Evolutionary conservation across 2,329 filamentous ascomycete genomes (phyloP).

Genomic region (Esteya vermicola): DNA sequence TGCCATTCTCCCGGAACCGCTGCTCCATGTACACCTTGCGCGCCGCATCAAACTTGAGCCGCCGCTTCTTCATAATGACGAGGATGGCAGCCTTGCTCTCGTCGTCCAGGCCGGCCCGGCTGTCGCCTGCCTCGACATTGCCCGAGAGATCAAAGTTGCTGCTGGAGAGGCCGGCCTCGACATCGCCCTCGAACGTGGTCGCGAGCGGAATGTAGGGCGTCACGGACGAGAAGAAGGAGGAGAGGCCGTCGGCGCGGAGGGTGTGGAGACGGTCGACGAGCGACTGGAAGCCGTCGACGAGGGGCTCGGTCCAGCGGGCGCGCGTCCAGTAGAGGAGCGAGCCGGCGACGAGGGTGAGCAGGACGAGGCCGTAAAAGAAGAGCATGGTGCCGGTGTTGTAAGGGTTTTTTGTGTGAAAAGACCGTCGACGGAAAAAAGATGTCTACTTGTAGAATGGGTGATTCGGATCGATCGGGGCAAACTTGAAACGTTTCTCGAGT

Average conservation of each 20-base stretch:
- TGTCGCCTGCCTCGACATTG: conserved; percentile 70
- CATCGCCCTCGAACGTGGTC: conserved; percentile 71
- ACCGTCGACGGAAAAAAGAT: too few relatives aligned
- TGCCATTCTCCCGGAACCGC: conserved; percentile 73
- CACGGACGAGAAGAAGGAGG: conserved; percentile 27
- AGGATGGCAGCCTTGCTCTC: conserved; percentile 69
- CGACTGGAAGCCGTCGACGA: conserved; percentile 34
- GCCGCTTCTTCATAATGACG: conserved; percentile 76
- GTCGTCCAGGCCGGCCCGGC: conserved; percentile 67
- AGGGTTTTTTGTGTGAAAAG: background rate
- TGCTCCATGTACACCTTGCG: conserved; percentile 75
- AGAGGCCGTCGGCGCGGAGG: too few relatives aligned
- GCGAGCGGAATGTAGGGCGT: conserved; percentile 70
- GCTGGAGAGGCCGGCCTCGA: conserved; percentile 75
- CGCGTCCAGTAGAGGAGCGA: conserved; percentile 75
- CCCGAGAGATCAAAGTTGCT: conserved; percentile 67
- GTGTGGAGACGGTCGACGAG: conserved; percentile 33
- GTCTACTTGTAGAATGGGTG: too few relatives aligned
- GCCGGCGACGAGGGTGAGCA: conserved; percentile 55
- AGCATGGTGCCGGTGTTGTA: conserved; percentile 67
- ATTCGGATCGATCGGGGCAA: too few relatives aligned
- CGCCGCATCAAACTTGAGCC: conserved; percentile 82
- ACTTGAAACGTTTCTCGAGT: background rate
- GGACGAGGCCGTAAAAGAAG: conserved; percentile 62
- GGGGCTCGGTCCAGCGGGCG: conserved; percentile 55